Evolutionary conservation across 2,329 filamentous ascomycete genomes (phyloP).

Genomic region (Penicillium thymicola): DNA sequence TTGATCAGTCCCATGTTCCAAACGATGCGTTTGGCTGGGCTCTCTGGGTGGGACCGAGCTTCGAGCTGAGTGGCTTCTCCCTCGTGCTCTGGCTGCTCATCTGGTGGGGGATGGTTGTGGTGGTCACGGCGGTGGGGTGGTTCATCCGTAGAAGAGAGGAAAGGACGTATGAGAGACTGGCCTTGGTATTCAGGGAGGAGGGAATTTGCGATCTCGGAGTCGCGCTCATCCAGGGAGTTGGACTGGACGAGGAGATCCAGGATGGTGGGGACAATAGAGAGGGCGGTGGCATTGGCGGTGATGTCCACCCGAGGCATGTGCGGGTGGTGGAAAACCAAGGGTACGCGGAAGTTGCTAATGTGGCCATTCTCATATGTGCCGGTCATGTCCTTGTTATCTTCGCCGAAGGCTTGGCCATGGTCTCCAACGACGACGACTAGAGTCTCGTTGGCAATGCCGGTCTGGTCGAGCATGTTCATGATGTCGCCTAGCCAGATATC

Average conservation of each 20-base stretch:
- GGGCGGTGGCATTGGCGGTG: slow-evolving; percentile 41
- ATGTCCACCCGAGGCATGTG: slow-evolving; percentile 44
- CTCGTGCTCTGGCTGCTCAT: neutral
- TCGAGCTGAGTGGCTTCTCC: neutral
- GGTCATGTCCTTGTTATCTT: slow-evolving; percentile 39
- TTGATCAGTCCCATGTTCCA: slow-evolving; percentile 38
- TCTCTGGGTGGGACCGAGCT: neutral
- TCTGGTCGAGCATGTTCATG: slow-evolving; percentile 43
- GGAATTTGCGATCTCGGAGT: slow-evolving; percentile 36
- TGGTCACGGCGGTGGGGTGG: slow-evolving; percentile 12
- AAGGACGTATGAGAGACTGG: slow-evolving; percentile 46
- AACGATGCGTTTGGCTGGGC: slow-evolving; percentile 19
- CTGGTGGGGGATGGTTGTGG: neutral
- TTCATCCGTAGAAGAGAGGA: slow-evolving; percentile 20
- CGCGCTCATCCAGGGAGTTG: slow-evolving; percentile 37
- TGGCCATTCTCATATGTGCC: slow-evolving; percentile 47
- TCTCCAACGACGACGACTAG: slow-evolving; percentile 49
- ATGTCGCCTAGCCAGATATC: slow-evolving; percentile 47
- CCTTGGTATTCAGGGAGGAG: slow-evolving; percentile 47
- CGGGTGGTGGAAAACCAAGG: slow-evolving; percentile 46
- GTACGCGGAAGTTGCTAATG: slow-evolving; percentile 46
- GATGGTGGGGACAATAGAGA: slow-evolving; percentile 47
- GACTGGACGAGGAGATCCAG: slow-evolving; percentile 46
- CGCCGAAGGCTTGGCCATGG: slow-evolving; percentile 45
- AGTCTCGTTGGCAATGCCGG: slow-evolving; percentile 45